phyloP scores from a whole-genome alignment of 2,329 filamentous ascomycete genomes.

The Fusarium pseudocircinatum region DNA sequence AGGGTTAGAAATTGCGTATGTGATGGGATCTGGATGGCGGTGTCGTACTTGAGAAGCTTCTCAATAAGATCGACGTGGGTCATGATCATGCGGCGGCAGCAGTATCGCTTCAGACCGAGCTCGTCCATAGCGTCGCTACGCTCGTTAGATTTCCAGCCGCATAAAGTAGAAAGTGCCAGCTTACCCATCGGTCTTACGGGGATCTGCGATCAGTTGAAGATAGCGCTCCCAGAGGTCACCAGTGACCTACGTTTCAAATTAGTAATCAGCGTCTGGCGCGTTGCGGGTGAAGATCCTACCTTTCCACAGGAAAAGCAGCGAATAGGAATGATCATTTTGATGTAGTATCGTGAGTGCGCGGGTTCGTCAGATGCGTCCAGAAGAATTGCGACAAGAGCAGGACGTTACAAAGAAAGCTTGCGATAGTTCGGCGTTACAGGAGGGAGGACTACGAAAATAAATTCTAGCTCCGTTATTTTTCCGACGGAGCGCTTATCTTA shows the following conservation, averaged over 20 bases:
- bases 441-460: conserved; percentile 40
- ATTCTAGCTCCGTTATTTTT: conserved; percentile 45
- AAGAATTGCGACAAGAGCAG: conserved; percentile 38
- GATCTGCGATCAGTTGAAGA: conserved; percentile 83
- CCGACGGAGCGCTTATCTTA: conserved; percentile 52
- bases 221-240: conserved; percentile 98
- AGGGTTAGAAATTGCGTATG: conserved; percentile 13
- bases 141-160: conserved; percentile 38
- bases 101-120: conserved; percentile 93
- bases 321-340: conserved; percentile 96
- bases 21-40: not conserved
- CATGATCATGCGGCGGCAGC: conserved; percentile 99
- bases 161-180: conserved; percentile 37
- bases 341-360: conserved; percentile 25
- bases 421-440: conserved; percentile 24
- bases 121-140: conserved; percentile 93
- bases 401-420: conserved; percentile 31
- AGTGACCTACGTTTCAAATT: conserved; percentile 74
- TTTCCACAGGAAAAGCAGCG: conserved; percentile 99
- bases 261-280: conserved; percentile 22
- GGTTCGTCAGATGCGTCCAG: conserved; percentile 8
- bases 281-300: conserved; percentile 61
- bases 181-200: conserved; percentile 76
- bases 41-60: conserved; percentile 88
- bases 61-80: conserved; percentile 99